Evolutionary conservation across 345 rosid genomes (phyloP), one percentile per base, ranked within the genome.

Genomic region (Brassica nigra): DNA sequence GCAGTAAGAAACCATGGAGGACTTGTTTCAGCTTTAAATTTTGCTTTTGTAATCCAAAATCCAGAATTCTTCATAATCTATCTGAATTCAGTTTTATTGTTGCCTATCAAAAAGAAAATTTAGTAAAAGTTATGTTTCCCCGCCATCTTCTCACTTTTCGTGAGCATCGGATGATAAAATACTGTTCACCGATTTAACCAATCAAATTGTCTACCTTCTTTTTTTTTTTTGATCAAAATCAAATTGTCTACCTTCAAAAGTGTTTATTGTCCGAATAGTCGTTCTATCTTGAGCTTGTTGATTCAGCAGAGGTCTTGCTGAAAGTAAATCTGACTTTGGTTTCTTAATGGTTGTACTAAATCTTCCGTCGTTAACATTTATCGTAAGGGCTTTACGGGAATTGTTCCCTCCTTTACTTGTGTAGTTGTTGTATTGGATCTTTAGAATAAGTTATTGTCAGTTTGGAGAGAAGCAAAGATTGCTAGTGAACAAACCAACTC

Each of bases 1-100:
- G 23, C 34, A 52, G 49, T 33, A 52, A 52, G 64, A 62, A 5
- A 30, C 64, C 6, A 29, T 52, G 71, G 47, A 23, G 47, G 66
- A 36, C 6, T 66, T 66, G 42, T 44, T 66, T 73, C 73, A 59
- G 57, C 64, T 62, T 74, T 61, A n/a, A 54, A 6, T 79, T 74
- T 68, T 79, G 57, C 52, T 67, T 79, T 2, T 79, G 82, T 73
- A 74, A 73, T 74, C 8, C 82, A 33, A 2, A 27, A 68, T 79
- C 39, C 28, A 0, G 57, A 44, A 44, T 66, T 33, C 6, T 18
- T 64, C 6, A 29, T 71, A 1, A 27, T 49, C 37, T 62, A 8
- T 62, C 55, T 8, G 66, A 36, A 66, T 78, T 71, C 61, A 54
- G 62, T 72, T 66, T 66, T 18, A 15, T 36, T 64, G 76, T 28